A percentile compares a stretch with the other conserved stretches of the same genome.
Conservation (phyloP, 2,329 filamentous ascomycete genomes). For the Claviceps paspali region DNA sequence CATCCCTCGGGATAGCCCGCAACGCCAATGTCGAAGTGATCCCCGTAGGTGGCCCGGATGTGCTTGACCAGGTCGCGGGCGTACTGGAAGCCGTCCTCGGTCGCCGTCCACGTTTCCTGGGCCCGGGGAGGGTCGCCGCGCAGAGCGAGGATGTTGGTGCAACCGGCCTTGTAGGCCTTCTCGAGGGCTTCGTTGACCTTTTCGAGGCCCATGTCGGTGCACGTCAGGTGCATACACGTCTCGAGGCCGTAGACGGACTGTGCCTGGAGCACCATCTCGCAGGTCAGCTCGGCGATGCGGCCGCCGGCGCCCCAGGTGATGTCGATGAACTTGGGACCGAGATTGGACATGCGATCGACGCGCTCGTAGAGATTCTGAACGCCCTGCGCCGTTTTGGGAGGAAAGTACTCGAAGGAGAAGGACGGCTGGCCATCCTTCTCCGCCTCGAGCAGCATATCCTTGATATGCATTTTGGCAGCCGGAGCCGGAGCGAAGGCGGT, state of each 20-base stretch:
- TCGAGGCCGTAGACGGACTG: constrained; percentile 92
- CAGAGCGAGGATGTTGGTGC: constrained; percentile 91
- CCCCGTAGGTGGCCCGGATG: constrained; percentile 56
- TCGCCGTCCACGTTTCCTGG: constrained; percentile 82
- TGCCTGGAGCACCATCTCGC: constrained; percentile 93
- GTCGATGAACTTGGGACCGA: constrained; percentile 92
- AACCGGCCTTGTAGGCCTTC: constrained; percentile 84
- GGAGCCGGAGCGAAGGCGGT: too few species aligned
- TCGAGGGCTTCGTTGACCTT: constrained; percentile 82
- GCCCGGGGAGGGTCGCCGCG: constrained; percentile 88
- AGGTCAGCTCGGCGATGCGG: constrained; percentile 77
- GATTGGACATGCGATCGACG: constrained; percentile 96
- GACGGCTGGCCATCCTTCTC: constrained; percentile 66
- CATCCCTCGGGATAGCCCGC: constrained; percentile 93
- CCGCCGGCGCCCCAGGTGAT: constrained; percentile 97
- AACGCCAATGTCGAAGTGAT: constrained; percentile 88
- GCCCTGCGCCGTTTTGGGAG: constrained; percentile 91
- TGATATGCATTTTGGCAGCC: constrained; percentile 95
- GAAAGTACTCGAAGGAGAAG: constrained; percentile 99
- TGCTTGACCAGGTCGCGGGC: constrained; percentile 81
- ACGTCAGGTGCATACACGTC: constrained; percentile 98
- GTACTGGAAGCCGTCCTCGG: constrained; percentile 77
- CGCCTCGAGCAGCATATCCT: constrained; percentile 73
- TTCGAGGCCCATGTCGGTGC: constrained; percentile 89
- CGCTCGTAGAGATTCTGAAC: constrained; percentile 98